Percentiles rank a stretch among this genome's conserved stretches.
Evolutionary conservation across 192 early-diverging fungal species (phyloP).

Genomic region (Dissophora globulifera): DNA sequence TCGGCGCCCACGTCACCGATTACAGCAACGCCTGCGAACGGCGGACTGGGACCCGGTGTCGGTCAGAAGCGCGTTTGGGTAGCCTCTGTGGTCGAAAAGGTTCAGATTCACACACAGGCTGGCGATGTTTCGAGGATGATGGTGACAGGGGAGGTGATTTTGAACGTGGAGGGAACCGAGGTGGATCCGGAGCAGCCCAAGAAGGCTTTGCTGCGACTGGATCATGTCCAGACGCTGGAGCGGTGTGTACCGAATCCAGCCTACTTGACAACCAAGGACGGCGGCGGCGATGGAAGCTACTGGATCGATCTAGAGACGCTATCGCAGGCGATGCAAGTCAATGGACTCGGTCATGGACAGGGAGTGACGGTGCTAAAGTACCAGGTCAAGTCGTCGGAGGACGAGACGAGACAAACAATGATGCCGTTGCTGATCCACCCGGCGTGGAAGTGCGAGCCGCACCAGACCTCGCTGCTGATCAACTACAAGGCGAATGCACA

Average conservation of each 20-base stretch:
- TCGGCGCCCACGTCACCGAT: slow-evolving; percentile 33
- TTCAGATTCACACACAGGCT: slow-evolving; percentile 54
- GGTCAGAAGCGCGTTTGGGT: slow-evolving; percentile 24
- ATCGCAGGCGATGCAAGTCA: slow-evolving; percentile 22
- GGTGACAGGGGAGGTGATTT: slow-evolving; percentile 62
- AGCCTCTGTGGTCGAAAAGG: slow-evolving; percentile 56
- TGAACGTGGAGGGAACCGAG: slow-evolving; percentile 34
- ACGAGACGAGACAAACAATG: slow-evolving; percentile 25
- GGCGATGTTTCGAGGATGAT: slow-evolving; percentile 56
- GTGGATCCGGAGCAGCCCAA: slow-evolving; percentile 8
- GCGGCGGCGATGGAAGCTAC: slow-evolving; percentile 34
- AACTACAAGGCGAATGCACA: slow-evolving; percentile 58
- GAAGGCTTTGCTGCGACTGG: slow-evolving; percentile 46
- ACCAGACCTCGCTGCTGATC: slow-evolving; percentile 58
- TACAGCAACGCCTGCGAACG: slow-evolving; percentile 1
- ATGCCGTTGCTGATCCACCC: slow-evolving; percentile 52
- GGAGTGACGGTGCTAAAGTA: slow-evolving; percentile 53
- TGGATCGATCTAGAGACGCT: slow-evolving; percentile 54
- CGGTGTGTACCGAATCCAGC: slow-evolving; percentile 47
- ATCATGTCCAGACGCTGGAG: slow-evolving; percentile 46
- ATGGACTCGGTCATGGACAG: slow-evolving; percentile 12
- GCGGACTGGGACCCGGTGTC: neutral
- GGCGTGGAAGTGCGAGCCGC: slow-evolving; percentile 65
- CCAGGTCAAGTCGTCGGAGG: slow-evolving; percentile 42
- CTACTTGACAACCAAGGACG: slow-evolving; percentile 45